Evolutionary conservation across 2,329 filamentous ascomycete species (phyloP).

Genomic region (Thermoascus crustaceus): DNA sequence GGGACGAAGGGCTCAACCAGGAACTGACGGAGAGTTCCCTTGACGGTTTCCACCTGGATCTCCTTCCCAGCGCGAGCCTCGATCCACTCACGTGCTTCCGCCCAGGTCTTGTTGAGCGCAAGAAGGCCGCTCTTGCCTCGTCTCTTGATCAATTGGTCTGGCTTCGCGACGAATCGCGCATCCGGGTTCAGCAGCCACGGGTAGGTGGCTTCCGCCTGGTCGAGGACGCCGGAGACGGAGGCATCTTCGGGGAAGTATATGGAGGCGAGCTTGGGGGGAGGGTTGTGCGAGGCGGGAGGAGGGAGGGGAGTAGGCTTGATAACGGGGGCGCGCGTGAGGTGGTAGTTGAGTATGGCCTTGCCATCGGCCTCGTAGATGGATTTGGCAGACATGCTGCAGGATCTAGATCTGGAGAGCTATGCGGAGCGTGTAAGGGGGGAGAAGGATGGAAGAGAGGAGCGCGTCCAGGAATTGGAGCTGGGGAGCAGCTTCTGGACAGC

Average conservation of each 20-base stretch:
- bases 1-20: conserved; percentile 97
- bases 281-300: conserved; percentile 76
- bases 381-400: conserved; percentile 76
- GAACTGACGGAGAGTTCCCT: conserved; percentile 86
- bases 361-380: conserved; percentile 97
- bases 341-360: conserved; percentile 99
- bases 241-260: conserved; percentile 88
- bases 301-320: conserved; percentile 98
- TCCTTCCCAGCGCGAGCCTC: conserved; percentile 83
- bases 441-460: conserved; percentile 7
- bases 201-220: conserved; percentile 94
- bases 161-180: conserved; percentile 95
- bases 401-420: conserved; percentile 5
- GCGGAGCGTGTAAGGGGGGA: conserved; percentile 18
- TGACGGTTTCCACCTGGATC: conserved; percentile 85
- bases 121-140: conserved; percentile 97
- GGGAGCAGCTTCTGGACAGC: no score
- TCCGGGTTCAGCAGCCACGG: conserved; percentile 82
- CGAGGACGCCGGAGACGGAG: conserved; percentile 72
- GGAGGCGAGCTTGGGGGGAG: conserved; percentile 80
- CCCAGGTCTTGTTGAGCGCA: conserved; percentile 93
- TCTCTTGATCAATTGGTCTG: conserved; percentile 99
- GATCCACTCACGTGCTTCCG: conserved; percentile 90
- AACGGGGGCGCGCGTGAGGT: conserved; percentile 91
- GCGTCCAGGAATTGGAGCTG: no score